Evolutionary conservation across 495 filamentous ascomycete genomes (phyloP).

Genomic region (Podospora fimiseda): DNA sequence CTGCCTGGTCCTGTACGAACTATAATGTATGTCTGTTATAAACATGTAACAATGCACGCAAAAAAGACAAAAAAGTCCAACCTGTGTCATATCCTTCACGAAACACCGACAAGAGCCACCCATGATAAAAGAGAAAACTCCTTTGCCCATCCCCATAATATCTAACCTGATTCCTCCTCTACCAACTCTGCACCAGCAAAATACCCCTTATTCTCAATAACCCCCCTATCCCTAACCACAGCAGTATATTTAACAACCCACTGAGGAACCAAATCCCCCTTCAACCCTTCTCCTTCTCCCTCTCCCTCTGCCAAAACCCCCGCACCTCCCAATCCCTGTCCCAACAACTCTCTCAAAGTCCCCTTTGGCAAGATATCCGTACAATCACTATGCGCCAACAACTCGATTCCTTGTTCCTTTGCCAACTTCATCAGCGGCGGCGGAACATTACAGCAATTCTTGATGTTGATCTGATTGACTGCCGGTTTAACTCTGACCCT

Average conservation of each 20-base stretch:
- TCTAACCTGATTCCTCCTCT: slow-evolving; percentile 12
- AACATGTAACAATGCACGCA: not conserved
- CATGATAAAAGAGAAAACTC: too few species aligned
- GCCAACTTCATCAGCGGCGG: slow-evolving; percentile 80
- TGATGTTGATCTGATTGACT: slow-evolving; percentile 95
- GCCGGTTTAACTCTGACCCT: slow-evolving; percentile 65
- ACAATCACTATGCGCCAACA: slow-evolving; percentile 92
- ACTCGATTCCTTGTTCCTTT: slow-evolving; percentile 74
- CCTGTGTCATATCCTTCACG: not conserved
- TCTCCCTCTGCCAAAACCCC: slow-evolving; percentile 56
- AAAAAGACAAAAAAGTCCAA: not conserved
- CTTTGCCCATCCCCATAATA: too few species aligned
- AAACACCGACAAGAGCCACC: not conserved
- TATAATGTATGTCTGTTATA: too few species aligned
- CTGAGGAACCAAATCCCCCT: slow-evolving; percentile 72
- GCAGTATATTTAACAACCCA: slow-evolving; percentile 99
- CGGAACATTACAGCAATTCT: slow-evolving; percentile 93
- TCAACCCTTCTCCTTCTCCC: slow-evolving; percentile 46
- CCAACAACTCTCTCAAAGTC: slow-evolving; percentile 75
- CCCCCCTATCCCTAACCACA: slow-evolving; percentile 90
- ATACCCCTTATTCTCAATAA: slow-evolving; percentile 97
- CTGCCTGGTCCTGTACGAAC: too few species aligned
- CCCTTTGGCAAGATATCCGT: slow-evolving; percentile 82
- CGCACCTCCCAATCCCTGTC: slow-evolving; percentile 56
- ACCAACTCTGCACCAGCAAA: slow-evolving; percentile 74